Evolutionary conservation across 768 basidiomycete genomes (phyloP).

Genomic region (Termitomyces sp.): DNA sequence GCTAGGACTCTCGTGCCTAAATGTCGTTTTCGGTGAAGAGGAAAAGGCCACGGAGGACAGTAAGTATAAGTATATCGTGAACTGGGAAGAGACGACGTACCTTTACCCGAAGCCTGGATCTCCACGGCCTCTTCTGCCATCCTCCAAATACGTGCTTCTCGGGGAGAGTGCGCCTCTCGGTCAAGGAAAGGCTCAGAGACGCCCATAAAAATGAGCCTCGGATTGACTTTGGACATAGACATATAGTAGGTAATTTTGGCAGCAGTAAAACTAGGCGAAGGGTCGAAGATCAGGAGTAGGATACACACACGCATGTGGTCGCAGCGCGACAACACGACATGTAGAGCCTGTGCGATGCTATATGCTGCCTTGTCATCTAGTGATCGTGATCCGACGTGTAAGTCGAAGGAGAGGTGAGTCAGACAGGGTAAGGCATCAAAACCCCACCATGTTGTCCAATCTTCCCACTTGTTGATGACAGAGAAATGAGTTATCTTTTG

Average conservation of each 20-base stretch:
- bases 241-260: slow-evolving; percentile 12
- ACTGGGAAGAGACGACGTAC: slow-evolving; percentile 14
- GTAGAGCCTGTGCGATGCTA: slow-evolving; percentile 19
- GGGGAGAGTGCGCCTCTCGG: slow-evolving; percentile 31
- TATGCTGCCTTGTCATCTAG: slow-evolving; percentile 16
- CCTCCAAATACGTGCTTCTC: slow-evolving; percentile 30
- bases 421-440: slow-evolving; percentile 25
- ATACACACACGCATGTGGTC: slow-evolving; percentile 25
- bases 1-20: slow-evolving; percentile 8
- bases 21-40: neutral
- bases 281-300: slow-evolving; percentile 31
- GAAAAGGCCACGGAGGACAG: neutral
- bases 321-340: slow-evolving; percentile 20
- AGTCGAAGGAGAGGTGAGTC: slow-evolving; percentile 34
- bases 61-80: neutral
- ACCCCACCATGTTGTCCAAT: slow-evolving; percentile 36
- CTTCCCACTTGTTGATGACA: slow-evolving; percentile 38
- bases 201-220: slow-evolving; percentile 33
- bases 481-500: slow-evolving; percentile 33
- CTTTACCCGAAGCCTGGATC: slow-evolving; percentile 16
- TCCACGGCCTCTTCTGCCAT: slow-evolving; percentile 25
- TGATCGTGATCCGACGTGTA: slow-evolving; percentile 25
- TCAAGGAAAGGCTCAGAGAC: slow-evolving; percentile 36
- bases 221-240: slow-evolving; percentile 16
- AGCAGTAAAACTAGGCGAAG: slow-evolving; percentile 15